These are phyloP conservation scores for Alternaria novae-zelandiae DNA, from an alignment of 2,329 filamentous ascomycete genomes.

Conservation along the genomic window DNA sequence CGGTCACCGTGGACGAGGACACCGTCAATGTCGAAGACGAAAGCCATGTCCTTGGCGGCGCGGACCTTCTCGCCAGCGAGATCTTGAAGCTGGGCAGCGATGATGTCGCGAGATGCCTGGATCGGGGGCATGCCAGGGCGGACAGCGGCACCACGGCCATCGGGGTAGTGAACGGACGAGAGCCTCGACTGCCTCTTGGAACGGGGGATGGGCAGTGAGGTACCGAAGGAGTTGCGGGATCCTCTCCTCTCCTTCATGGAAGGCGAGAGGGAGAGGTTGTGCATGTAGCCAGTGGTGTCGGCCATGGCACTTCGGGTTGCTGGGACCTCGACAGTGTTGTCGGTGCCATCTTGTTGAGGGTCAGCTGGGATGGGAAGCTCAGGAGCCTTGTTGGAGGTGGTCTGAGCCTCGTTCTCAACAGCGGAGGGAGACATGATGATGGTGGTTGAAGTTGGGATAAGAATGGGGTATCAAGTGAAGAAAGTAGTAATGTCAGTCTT, in stretches of 20 bases:
- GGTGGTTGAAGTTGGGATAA: conserved; percentile 4
- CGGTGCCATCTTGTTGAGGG: conserved; percentile 42
- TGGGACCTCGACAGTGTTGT: conserved; percentile 69
- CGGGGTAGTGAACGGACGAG: conserved; percentile 63
- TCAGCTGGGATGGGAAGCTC: conserved; percentile 44
- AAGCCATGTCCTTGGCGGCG: conserved; percentile 79
- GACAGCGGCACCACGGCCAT: conserved; percentile 54
- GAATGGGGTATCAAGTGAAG: conserved; percentile 9
- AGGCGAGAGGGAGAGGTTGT: conserved; percentile 71
- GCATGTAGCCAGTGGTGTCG: conserved; percentile 73
- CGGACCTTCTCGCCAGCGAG: conserved; percentile 69
- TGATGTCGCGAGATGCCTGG: conserved; percentile 69
- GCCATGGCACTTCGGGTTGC: conserved; percentile 72
- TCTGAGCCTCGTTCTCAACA: conserved; percentile 59
- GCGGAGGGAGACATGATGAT: conserved; percentile 55
- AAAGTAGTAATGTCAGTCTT: conserved; percentile 6
- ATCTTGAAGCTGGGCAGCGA: conserved; percentile 74
- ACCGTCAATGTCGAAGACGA: conserved; percentile 80
- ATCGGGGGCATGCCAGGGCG: conserved; percentile 65
- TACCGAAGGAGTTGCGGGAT: conserved; percentile 78
- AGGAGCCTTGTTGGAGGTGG: conserved; percentile 33
- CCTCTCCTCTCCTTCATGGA: conserved; percentile 71
- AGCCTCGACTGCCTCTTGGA: conserved; percentile 73
- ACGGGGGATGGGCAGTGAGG: conserved; percentile 73
- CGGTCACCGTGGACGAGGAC: conserved; percentile 76